phyloP scores from a whole-genome alignment of 805 yeast genomes.

The Zygotorulaspora danielsina region DNA sequence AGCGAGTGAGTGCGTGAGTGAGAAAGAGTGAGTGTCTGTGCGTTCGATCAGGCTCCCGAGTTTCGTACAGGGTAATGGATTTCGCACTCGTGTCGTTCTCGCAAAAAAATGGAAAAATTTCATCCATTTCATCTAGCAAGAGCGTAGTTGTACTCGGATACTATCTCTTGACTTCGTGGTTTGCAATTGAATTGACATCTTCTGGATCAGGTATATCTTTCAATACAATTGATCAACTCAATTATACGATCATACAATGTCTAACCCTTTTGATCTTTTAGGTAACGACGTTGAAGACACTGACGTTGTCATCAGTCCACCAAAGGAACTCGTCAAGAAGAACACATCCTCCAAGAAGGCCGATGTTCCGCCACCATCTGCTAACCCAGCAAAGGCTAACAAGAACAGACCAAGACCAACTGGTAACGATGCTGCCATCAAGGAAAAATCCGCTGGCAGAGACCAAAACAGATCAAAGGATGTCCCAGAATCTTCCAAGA shows the following conservation, averaged over 20 bases:
- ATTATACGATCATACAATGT: constrained; percentile 1
- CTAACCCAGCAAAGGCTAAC: constrained; percentile 75
- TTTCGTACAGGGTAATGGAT: no score
- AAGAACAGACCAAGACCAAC: constrained; percentile 63
- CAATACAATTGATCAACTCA: not conserved
- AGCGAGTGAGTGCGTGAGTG: no score
- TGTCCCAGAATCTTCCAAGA: constrained; percentile 49
- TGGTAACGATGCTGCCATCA: constrained; percentile 87
- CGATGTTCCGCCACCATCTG: constrained; percentile 76
- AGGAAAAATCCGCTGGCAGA: constrained; percentile 68
- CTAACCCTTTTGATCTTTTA: constrained; percentile 73
- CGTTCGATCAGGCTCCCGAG: no score
- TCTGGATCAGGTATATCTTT: not conserved
- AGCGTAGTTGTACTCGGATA: no score
- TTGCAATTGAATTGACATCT: not conserved
- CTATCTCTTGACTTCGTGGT: no score
- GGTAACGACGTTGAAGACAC: constrained; percentile 87
- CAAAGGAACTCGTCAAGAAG: constrained; percentile 78
- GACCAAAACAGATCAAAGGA: constrained; percentile 46
- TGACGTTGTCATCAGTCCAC: constrained; percentile 49
- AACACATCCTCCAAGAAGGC: constrained; percentile 81
- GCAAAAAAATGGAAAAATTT: constrained; percentile 1
- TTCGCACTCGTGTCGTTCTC: no score
- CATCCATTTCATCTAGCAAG: no score
- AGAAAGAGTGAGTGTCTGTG: no score